phyloP scores from a whole-genome alignment of 2,329 filamentous ascomycete species.

The Aspergillus persii region DNA sequence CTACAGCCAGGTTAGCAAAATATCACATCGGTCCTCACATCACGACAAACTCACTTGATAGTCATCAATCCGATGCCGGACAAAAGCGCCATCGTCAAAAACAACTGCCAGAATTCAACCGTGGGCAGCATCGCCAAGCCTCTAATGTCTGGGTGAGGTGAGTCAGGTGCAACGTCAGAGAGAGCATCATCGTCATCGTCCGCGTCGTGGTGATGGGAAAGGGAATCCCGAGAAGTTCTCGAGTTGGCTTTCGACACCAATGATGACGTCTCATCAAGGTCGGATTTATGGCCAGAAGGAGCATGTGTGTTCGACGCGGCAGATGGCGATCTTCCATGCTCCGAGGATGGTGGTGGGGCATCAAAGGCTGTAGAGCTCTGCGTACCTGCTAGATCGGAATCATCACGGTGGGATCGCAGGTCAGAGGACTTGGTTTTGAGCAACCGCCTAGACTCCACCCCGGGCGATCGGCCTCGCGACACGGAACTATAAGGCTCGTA shows the following conservation, averaged over 20 bases:
- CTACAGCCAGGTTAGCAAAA: constrained; percentile 50
- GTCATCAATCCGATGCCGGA: constrained; percentile 96
- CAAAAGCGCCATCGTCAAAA: constrained; percentile 81
- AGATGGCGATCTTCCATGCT: constrained; percentile 32
- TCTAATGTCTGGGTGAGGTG: constrained; percentile 85
- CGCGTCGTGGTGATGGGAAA: constrained; percentile 18
- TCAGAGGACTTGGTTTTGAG: constrained; percentile 33
- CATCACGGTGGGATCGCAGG: constrained; percentile 22
- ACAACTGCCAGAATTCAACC: constrained; percentile 87
- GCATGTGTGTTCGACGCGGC: constrained; percentile 24
- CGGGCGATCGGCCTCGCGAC: constrained; percentile 28
- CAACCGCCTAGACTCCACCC: constrained; percentile 31
- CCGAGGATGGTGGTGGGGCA: constrained; percentile 20
- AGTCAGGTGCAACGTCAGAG: constrained; percentile 66
- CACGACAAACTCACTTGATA: constrained; percentile 69
- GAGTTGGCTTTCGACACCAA: constrained; percentile 67
- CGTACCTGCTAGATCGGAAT: constrained; percentile 37
- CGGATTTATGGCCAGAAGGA: constrained; percentile 27
- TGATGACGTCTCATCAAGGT: constrained; percentile 73
- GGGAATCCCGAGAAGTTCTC: constrained; percentile 51
- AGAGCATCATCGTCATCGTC: constrained; percentile 43
- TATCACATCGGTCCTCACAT: background rate
- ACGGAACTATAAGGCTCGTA: constrained; percentile 46
- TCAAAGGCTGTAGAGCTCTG: constrained; percentile 33
- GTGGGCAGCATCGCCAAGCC: constrained; percentile 71